Evolutionary conservation across 352 stramenopile genomes (phyloP).

Genomic region (Globisporangium takayamanum): DNA sequence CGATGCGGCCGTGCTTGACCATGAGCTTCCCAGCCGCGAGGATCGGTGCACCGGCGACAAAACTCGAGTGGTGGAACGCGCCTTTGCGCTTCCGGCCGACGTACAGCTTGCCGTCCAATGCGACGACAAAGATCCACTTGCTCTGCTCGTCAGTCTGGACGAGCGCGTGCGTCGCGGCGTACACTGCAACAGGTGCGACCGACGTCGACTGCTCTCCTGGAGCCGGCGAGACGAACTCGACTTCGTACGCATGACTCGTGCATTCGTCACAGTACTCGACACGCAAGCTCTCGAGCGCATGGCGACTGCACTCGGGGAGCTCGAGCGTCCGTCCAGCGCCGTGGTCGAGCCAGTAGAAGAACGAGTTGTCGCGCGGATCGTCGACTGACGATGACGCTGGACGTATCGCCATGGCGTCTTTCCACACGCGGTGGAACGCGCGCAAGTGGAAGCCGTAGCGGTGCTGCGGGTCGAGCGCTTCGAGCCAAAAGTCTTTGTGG

Average conservation of each 20-base stretch:
- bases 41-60: constrained; percentile 56
- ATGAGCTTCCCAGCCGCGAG: constrained; percentile 61
- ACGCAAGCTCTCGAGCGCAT: constrained; percentile 29
- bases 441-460: constrained; percentile 69
- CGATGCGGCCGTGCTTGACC: constrained; percentile 45
- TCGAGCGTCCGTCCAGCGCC: constrained; percentile 36
- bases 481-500: constrained; percentile 72
- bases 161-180: constrained; percentile 22
- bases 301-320: constrained; percentile 47
- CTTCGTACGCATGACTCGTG: constrained; percentile 35
- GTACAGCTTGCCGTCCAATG: constrained; percentile 29
- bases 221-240: constrained; percentile 22
- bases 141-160: constrained; percentile 54
- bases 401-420: constrained; percentile 26
- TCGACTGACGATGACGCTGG: background rate
- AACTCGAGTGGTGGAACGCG: constrained; percentile 74
- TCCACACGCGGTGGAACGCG: constrained; percentile 60
- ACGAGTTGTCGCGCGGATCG: constrained; percentile 24
- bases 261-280: constrained; percentile 48
- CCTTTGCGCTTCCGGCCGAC: constrained; percentile 69
- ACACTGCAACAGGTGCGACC: constrained; percentile 5
- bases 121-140: constrained; percentile 81
- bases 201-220: background rate
- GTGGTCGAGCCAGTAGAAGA: constrained; percentile 72
- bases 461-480: constrained; percentile 62